Percentiles rank a stretch among this genome's conserved stretches.
Conservation (phyloP, 176 grass and related monocot species). For the Avena insularis region DNA sequence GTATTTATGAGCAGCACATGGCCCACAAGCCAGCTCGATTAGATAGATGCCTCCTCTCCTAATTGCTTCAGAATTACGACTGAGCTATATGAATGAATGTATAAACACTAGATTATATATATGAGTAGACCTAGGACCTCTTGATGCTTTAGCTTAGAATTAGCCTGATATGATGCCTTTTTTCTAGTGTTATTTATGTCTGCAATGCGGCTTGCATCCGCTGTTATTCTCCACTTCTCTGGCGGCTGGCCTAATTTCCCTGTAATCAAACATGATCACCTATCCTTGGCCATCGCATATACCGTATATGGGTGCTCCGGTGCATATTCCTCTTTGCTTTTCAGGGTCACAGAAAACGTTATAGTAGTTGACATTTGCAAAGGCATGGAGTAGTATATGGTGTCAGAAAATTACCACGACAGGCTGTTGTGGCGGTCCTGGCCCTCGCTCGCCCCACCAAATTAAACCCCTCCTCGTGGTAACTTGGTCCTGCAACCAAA, state of each 20-base stretch:
- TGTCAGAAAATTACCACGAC: background rate
- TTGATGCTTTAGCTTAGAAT: constrained; percentile 6
- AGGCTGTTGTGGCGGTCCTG: background rate
- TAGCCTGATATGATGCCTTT: background rate
- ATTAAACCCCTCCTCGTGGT: background rate
- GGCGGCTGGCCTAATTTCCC: constrained; percentile 40
- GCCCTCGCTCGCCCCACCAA: no score
- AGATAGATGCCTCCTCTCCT: background rate
- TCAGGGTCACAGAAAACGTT: background rate
- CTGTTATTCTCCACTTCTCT: constrained; percentile 27
- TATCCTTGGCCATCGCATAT: background rate
- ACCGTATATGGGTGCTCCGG: background rate
- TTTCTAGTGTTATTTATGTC: background rate
- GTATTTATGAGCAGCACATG: no score
- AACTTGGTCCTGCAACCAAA: background rate
- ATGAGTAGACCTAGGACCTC: constrained; percentile 30
- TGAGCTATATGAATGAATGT: background rate
- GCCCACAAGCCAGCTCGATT: background rate
- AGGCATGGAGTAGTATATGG: background rate
- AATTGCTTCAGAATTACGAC: constrained; percentile 32
- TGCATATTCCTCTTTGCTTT: constrained; percentile 5
- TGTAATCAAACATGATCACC: background rate
- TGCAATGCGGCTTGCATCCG: background rate
- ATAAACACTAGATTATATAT: no score
- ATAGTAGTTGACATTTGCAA: background rate